These are phyloP conservation scores for Eragrostis curvula DNA, from an alignment of 176 grass and related monocot species.

Conservation along the genomic window DNA sequence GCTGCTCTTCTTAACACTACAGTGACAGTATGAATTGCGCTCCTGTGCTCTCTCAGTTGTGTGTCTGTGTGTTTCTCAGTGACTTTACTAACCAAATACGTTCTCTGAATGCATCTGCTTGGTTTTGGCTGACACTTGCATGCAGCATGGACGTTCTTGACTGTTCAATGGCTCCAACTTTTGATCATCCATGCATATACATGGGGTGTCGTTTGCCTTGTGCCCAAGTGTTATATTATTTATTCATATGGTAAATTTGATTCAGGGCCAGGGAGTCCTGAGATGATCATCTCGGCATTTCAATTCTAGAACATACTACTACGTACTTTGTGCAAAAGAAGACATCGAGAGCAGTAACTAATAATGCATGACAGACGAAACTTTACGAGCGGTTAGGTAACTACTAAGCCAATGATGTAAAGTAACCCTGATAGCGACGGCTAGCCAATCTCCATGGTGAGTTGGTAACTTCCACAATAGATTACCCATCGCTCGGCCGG, in stretches of 20 bases:
- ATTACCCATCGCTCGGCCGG: neutral
- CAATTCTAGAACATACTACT: neutral
- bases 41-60: neutral
- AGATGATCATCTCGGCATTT: neutral
- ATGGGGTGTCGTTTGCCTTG: no score
- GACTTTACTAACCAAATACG: neutral
- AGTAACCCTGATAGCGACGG: constrained; percentile 11
- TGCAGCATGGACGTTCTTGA: no score
- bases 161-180: no score
- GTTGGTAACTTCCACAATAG: neutral
- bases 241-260: no score
- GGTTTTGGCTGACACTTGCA: no score
- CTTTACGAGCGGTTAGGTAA: constrained; percentile 21
- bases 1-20: no score
- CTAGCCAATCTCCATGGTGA: neutral
- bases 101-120: no score
- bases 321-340: neutral
- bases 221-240: no score
- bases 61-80: neutral
- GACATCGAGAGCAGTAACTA: neutral
- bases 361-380: neutral
- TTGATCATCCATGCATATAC: no score
- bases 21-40: neutral
- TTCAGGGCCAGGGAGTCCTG: no score
- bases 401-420: constrained; percentile 11